A percentile compares a stretch with the other conserved stretches of the same genome.
Evolutionary conservation across 75 land plant species (phyloP).

Genomic region (Picea sitchensis): DNA sequence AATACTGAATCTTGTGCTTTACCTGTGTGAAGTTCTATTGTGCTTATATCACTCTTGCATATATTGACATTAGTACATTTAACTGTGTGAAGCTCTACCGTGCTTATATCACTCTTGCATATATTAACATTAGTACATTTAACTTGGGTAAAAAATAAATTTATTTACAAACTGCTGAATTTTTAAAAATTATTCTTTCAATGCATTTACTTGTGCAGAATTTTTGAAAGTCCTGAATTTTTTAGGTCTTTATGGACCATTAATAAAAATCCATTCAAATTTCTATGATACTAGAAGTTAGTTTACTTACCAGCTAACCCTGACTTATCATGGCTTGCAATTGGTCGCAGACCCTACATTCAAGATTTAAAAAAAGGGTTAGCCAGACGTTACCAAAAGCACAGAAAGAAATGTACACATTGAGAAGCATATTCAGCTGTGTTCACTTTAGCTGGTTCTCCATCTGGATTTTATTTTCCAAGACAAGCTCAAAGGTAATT

Average conservation of each 20-base stretch:
- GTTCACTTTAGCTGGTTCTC: no score
- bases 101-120: no score
- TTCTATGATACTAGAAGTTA: not conserved
- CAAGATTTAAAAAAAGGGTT: not conserved
- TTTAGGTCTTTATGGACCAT: not conserved
- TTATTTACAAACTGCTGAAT: no score
- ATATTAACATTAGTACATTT: no score
- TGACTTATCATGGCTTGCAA: slow-evolving; percentile 28
- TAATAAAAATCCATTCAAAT: not conserved
- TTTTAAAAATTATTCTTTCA: no score
- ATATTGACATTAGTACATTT: no score
- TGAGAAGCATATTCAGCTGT: no score
- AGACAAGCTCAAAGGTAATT: no score
- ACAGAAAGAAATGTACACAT: not conserved
- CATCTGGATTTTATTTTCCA: no score
- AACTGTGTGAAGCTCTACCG: no score
- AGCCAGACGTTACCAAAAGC: not conserved
- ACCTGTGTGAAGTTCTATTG: not conserved
- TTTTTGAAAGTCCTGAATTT: not conserved
- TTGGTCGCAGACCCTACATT: slow-evolving; percentile 26
- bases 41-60: not conserved
- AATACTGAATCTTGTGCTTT: not conserved
- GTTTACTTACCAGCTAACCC: slow-evolving; percentile 35
- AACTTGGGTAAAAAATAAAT: no score
- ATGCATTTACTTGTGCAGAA: no score